phyloP scores from a whole-genome alignment of 2,329 filamentous ascomycete genomes.

The Phaeosphaeriaceae sp. region DNA sequence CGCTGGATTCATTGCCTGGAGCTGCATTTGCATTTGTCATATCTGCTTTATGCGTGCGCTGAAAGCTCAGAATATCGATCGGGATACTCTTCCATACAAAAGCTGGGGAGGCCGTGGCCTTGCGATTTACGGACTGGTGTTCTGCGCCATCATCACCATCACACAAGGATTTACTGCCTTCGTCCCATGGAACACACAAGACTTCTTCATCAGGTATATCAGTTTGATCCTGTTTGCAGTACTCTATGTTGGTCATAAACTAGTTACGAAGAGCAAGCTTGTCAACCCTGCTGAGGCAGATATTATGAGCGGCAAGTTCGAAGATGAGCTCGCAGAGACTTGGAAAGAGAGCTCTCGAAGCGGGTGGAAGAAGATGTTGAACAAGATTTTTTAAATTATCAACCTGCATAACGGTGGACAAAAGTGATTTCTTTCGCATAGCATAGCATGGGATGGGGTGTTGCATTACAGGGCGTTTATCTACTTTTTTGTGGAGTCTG shows the following conservation, averaged over 20 bases:
- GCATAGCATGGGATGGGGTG: slow-evolving; percentile 21
- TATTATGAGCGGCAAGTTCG: slow-evolving; percentile 49
- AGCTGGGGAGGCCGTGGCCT: slow-evolving; percentile 43
- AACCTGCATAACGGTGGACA: slow-evolving; percentile 2
- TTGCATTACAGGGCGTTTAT: slow-evolving; percentile 30
- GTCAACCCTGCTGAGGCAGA: slow-evolving; percentile 52
- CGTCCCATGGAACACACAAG: slow-evolving; percentile 44
- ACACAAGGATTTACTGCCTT: slow-evolving; percentile 52
- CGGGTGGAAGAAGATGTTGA: slow-evolving; percentile 40
- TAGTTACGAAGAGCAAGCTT: slow-evolving; percentile 45
- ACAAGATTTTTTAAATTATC: slow-evolving; percentile 28
- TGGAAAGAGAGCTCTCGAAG: slow-evolving; percentile 44
- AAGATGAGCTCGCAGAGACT: slow-evolving; percentile 36
- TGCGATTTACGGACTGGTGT: slow-evolving; percentile 47
- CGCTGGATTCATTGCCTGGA: slow-evolving; percentile 51
- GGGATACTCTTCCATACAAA: slow-evolving; percentile 48
- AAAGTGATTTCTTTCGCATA: slow-evolving; percentile 24
- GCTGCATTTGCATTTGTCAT: slow-evolving; percentile 49
- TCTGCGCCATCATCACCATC: slow-evolving; percentile 49
- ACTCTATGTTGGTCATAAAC: slow-evolving; percentile 67
- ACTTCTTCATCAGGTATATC: slow-evolving; percentile 50
- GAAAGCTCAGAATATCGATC: slow-evolving; percentile 45
- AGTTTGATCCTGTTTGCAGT: slow-evolving; percentile 49
- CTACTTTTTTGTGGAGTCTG: slow-evolving; percentile 9
- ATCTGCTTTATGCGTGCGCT: slow-evolving; percentile 47